Evolutionary conservation across 805 yeast species (phyloP), one percentile per base, ranked within the genome.

Genomic region (Komagataella pseudopastoris): DNA sequence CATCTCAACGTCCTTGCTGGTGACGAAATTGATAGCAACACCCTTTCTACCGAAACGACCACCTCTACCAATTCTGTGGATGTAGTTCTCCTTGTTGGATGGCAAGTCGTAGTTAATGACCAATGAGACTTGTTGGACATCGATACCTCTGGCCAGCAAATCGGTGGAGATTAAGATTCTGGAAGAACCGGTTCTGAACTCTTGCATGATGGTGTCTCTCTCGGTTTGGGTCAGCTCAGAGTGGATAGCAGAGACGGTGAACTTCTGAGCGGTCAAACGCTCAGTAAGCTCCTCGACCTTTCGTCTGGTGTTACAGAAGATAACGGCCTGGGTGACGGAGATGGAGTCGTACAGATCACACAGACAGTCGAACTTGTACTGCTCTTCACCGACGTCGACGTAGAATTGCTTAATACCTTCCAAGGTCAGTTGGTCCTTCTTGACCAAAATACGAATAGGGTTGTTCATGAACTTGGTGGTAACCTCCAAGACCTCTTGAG

Each of bases 21-120:
- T 88, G 62, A 89, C 83, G 61, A 93, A 85, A 76, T 90, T 93
- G 69, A 91, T 88, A 53, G 99, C 97, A 63, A 86, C 95, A 76
- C 96, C 99, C 76, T 90, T 91, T 71, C 99, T 83, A 60, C 99
- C 99, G 75, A 91, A 91, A 67, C 99, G 83, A 57, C 98, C 99
- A 59, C 96, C 89, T 70, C 99, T 84, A 69, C 99, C 99, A 59
- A 91, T 91, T 71, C 99, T 81, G 75, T 91, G 99, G 64, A 91
- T 83, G 70, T 91, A 91, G 77, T 91, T 91, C 70, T 91, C 98
- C 66, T 84, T 82, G 77, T 93, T 89, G 57, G 79, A 69, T 52
- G 99, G 98, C 67, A 91, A 73, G 70, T 91, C 99, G 72, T 87
- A 91, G 77, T 91, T 91, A 63, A 91, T 88, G 54, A 91, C 99